Conservation (phyloP, 2,329 filamentous ascomycete genomes). For the Fusarium pininemorale region DNA sequence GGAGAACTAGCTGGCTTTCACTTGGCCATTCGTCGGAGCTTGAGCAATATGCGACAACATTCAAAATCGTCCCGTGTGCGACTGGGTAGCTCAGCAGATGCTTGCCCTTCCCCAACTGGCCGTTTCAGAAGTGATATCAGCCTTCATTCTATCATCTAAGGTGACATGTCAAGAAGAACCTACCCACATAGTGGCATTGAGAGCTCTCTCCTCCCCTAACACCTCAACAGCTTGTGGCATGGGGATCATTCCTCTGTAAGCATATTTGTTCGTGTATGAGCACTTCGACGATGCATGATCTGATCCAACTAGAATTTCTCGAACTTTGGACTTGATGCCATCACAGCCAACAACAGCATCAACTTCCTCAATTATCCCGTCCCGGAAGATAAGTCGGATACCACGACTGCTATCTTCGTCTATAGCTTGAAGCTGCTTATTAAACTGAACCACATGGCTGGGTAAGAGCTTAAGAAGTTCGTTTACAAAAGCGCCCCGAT, state of each 20-base stretch:
- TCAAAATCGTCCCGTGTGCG: neutral
- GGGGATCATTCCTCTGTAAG: neutral
- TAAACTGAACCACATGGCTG: neutral
- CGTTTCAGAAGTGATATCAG: neutral
- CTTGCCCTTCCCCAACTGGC: neutral
- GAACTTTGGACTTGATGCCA: neutral
- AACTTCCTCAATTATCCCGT: neutral
- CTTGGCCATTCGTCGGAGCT: neutral
- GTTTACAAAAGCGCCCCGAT: neutral
- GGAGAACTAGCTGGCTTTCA: neutral
- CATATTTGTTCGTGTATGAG: neutral
- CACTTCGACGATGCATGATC: neutral
- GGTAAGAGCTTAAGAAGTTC: neutral
- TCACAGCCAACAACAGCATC: neutral
- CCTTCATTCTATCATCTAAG: rapidly evolving
- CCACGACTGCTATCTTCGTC: neutral
- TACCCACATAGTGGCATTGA: neutral
- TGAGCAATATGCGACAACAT: neutral
- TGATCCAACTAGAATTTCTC: neutral
- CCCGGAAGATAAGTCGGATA: neutral
- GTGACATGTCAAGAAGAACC: rapidly evolving
- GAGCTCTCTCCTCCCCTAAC: neutral
- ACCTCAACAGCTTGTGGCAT: neutral
- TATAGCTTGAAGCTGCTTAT: neutral
- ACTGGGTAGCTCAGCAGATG: neutral